phyloP scores from a whole-genome alignment of 139 green algal genomes.

The Chlorella vulgaris region DNA sequence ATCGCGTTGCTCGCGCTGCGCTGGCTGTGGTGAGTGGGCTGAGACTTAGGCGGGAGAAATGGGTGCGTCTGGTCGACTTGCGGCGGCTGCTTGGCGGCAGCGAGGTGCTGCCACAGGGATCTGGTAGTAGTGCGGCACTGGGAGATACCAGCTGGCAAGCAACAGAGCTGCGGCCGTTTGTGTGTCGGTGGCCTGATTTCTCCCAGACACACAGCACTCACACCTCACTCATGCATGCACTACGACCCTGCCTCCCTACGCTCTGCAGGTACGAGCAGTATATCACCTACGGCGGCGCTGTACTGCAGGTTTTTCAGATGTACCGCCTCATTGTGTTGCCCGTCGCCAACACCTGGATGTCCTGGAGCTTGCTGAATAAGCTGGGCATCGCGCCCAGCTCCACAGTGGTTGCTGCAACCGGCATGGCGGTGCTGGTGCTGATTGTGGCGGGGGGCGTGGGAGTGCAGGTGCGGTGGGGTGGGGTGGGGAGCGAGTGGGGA shows the following conservation, averaged over 20 bases:
- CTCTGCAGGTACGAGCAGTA: constrained; percentile 53
- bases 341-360: constrained; percentile 71
- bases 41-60: too few species aligned
- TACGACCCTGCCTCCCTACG: too few species aligned
- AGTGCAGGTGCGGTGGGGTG: constrained; percentile 42
- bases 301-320: constrained; percentile 55
- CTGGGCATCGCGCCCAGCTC: constrained; percentile 43
- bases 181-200: too few species aligned
- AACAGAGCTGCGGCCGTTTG: too few species aligned
- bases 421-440: constrained; percentile 41
- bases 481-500: too few species aligned
- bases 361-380: constrained; percentile 61
- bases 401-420: constrained; percentile 37
- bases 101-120: too few species aligned
- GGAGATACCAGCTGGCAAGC: too few species aligned
- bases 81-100: background rate
- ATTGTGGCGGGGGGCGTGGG: constrained; percentile 51
- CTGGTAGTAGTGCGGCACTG: too few species aligned
- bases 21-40: constrained; percentile 59
- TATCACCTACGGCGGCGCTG: constrained; percentile 50
- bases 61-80: too few species aligned
- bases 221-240: too few species aligned
- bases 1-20: constrained; percentile 60
- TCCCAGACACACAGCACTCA: too few species aligned
- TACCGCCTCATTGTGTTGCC: constrained; percentile 64